A percentile compares a stretch with the other conserved stretches of the same genome.
These are phyloP conservation scores for Limnanthes douglasii DNA, from an alignment of 345 rosid species.

Conservation along the genomic window DNA sequence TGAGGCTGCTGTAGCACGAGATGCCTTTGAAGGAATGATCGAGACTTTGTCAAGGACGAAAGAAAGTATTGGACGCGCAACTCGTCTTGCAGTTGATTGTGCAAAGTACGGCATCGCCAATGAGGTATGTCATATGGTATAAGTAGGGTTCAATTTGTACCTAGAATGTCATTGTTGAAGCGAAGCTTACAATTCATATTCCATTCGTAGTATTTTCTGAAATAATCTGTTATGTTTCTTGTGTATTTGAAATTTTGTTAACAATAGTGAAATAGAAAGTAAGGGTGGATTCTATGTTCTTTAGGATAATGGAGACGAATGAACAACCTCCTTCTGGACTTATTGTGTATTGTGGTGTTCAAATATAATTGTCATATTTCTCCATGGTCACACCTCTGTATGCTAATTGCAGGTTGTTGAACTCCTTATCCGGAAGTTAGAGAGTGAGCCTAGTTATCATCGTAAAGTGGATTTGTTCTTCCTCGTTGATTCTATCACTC, in stretches of 20 bases:
- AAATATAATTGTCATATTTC: not conserved
- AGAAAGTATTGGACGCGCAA: conserved; percentile 96
- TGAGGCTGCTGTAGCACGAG: conserved; percentile 93
- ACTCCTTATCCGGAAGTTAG: conserved; percentile 76
- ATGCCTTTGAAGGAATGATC: conserved; percentile 97
- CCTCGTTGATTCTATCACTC: conserved; percentile 93
- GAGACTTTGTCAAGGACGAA: conserved; percentile 94
- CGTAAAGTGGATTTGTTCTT: conserved; percentile 87
- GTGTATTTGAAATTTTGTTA: conserved; percentile 9
- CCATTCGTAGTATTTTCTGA: no score
- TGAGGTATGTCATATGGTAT: conserved; percentile 40
- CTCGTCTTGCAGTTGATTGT: conserved; percentile 92
- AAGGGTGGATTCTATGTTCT: conserved; percentile 2
- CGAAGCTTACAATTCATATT: no score
- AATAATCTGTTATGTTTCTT: no score
- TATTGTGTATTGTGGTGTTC: not conserved
- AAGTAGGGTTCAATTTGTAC: conserved; percentile 73
- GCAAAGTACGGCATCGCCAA: conserved; percentile 88
- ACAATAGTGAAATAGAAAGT: not conserved
- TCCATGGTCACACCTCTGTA: not conserved
- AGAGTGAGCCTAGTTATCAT: conserved; percentile 65
- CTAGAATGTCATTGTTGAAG: no score
- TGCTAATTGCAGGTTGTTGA: conserved; percentile 92
- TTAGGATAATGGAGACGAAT: no score
- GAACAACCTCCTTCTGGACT: no score